Base-by-base conservation (phyloP, 1,139 yeast genomes). In the Pichia sp. region DNA sequence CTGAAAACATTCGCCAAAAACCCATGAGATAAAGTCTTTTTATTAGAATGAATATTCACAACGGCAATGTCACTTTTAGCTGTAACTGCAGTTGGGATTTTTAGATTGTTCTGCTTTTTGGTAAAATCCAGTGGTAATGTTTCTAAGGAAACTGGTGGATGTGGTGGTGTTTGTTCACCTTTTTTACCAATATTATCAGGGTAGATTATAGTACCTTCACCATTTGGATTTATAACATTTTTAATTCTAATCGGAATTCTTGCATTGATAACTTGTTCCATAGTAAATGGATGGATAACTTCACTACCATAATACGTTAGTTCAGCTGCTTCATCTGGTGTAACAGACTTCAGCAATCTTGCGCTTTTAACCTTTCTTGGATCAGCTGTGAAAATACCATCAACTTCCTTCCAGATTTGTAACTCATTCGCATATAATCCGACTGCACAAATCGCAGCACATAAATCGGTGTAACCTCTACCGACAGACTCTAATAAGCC, bases 251-350 rank as follows among this genome's bases (percentile, higher is more conserved):
- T 92, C 39, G 98, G 98, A 57, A 92, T 92, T 61, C 85, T 85
- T 10, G 97, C 97, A 55, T 82, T 81, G 55, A 92, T 92, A 47
- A 90, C 98, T 68, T 92, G 98, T 66, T 92, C 97, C 98, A 92
- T 92, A 34, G 98, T 92, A 70, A 92, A 92, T 2, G 98, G 98
- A 61, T 92, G 98, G 55, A 92, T 92, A 52, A 92, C 98, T 67
- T 92, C 98, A 5, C 95, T 84, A 33, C 98, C 98, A 61, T 92
- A 92, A 65, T 92, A 92, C 0, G 98, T 92, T 64, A 92, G 76
- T 67, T 92, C 98, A 0, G 97, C 94, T 2, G 98, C 98, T 68
- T 92, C 98, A 61, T 92, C 98, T 2, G 98, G 98, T 0, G 98
- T 92, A 52, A 92, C 96, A 49, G 88, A 78, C 48, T 81, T 79